Evolutionary conservation across 116 monocot genomes (phyloP), one percentile per base, ranked within the genome.

Genomic region (Phalaenopsis hybrid): DNA sequence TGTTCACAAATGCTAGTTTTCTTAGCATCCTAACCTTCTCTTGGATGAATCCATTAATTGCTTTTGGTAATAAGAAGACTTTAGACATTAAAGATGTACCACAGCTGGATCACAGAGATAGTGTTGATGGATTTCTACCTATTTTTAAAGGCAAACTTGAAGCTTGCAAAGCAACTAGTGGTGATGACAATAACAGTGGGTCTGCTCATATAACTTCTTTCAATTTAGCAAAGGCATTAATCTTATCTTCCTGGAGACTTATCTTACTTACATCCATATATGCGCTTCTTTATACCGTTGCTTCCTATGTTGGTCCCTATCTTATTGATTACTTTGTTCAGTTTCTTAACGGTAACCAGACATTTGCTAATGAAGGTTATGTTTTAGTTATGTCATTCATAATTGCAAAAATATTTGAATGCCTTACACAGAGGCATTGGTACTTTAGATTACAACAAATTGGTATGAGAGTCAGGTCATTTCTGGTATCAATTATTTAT

Each of bases 21-120:
- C 58, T 88, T 48, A 85, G 87, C 50, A 8, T 76, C 20, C 85
- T 91, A 7, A 86, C 86, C 13, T 88, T 91, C 83, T 91, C 88
- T 79, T 91, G 88, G 88, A 72, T 91, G 57, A 81, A 78, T 16
- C 87, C 88, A 44, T 81, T 91, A 79, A 85, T 88, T 55, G 80
- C 79, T 13, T 18, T 78, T 4, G 86, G 86, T 46, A 46, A 69
- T 12, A 81, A 57, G 61, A 86, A 91, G 78, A 77, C 78, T 37
- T 55, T 91, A 76, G 85, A 91, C 76, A 79, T 88, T n/a, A 37
- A 88, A 28, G 88, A 90, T 78, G 84, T 90, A 2, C 90, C 90
- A 10, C 46, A 82, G 31, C 61, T 90, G 12, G 84, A 28, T 44
- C 52, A 51, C 28, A 81, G 43, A 52, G 85, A 85, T 70, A 81